Percentiles rank a stretch among this genome's conserved stretches.
Evolutionary conservation across 108 stramenopile genomes (phyloP).

Genomic region (Skeletonema marinoi): DNA sequence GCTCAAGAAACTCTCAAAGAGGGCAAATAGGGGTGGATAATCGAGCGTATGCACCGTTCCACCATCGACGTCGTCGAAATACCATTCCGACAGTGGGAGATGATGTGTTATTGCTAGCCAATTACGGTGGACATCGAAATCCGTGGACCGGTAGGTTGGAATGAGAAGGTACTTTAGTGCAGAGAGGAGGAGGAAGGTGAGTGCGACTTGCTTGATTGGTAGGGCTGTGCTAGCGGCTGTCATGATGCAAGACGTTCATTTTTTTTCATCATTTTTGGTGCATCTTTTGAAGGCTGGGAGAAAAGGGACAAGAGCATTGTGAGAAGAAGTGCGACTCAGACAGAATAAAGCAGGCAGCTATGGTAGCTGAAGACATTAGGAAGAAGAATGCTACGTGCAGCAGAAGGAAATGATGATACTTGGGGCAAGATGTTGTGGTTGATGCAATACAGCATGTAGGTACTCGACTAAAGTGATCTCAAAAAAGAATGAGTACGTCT

Average conservation of each 20-base stretch:
- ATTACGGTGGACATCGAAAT: slow-evolving; percentile 96
- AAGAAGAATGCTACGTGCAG: too few species aligned
- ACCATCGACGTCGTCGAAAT: slow-evolving; percentile 81
- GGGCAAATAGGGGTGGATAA: slow-evolving; percentile 96
- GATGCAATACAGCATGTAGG: too few species aligned
- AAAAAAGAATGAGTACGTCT: too few species aligned
- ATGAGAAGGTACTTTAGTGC: slow-evolving; percentile 68
- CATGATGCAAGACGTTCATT: not conserved
- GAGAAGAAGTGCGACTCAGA: too few species aligned
- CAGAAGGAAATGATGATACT: too few species aligned
- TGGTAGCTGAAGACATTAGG: too few species aligned
- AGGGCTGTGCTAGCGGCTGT: not conserved
- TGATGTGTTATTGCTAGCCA: slow-evolving; percentile 94
- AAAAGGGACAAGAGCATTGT: too few species aligned
- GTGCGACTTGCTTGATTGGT: slow-evolving; percentile 3
- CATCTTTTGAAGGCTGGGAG: too few species aligned
- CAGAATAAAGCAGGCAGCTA: too few species aligned
- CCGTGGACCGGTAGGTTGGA: slow-evolving; percentile 85
- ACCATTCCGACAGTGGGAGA: slow-evolving; percentile 82
- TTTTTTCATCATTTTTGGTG: too few species aligned
- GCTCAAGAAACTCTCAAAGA: slow-evolving; percentile 79
- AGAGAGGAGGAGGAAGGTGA: slow-evolving; percentile 51
- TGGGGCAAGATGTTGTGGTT: too few species aligned
- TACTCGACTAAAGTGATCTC: too few species aligned
- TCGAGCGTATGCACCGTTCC: slow-evolving; percentile 93